A percentile compares a stretch with the other conserved stretches of the same genome.
phyloP scores from a whole-genome alignment of 192 early-diverging fungal species.

The Coemansia asiatica region DNA sequence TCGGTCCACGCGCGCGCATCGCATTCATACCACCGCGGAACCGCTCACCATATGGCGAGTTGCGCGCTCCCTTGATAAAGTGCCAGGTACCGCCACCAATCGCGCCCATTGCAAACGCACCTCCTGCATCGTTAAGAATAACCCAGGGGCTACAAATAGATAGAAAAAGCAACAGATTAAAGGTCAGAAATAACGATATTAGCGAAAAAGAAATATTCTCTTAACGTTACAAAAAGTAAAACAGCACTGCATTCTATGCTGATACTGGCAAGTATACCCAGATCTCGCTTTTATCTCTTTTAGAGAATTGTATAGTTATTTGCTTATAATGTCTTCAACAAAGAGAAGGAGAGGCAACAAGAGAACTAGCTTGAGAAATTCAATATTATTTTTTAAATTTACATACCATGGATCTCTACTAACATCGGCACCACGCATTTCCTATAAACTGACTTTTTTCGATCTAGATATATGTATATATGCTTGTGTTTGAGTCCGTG shows the following conservation, averaged over 20 bases:
- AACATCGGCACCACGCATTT: slow-evolving; percentile 51
- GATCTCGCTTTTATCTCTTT: too few species aligned
- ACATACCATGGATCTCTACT: slow-evolving; percentile 57
- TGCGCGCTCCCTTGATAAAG: slow-evolving; percentile 97
- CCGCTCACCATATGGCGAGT: slow-evolving; percentile 94
- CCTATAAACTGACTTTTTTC: neutral
- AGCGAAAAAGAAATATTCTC: too few species aligned
- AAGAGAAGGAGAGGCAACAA: neutral
- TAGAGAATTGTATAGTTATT: neutral
- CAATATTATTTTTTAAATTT: neutral
- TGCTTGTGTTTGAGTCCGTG: too few species aligned
- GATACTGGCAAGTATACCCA: too few species aligned
- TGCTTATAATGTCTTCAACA: neutral
- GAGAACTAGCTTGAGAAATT: neutral
- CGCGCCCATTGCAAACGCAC: slow-evolving; percentile 94
- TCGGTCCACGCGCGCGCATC: slow-evolving; percentile 91
- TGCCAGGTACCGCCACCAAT: slow-evolving; percentile 96
- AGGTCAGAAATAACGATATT: too few species aligned
- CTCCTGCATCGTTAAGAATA: slow-evolving; percentile 81
- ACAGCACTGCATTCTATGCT: too few species aligned
- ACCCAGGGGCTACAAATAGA: slow-evolving; percentile 68
- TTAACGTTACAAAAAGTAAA: too few species aligned
- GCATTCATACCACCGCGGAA: slow-evolving; percentile 81
- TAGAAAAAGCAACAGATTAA: too few species aligned
- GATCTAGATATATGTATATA: too few species aligned